A percentile compares a stretch with the other conserved stretches of the same genome.
phyloP scores from a whole-genome alignment of 768 basidiomycete species.

The Boletus rex-veris region DNA sequence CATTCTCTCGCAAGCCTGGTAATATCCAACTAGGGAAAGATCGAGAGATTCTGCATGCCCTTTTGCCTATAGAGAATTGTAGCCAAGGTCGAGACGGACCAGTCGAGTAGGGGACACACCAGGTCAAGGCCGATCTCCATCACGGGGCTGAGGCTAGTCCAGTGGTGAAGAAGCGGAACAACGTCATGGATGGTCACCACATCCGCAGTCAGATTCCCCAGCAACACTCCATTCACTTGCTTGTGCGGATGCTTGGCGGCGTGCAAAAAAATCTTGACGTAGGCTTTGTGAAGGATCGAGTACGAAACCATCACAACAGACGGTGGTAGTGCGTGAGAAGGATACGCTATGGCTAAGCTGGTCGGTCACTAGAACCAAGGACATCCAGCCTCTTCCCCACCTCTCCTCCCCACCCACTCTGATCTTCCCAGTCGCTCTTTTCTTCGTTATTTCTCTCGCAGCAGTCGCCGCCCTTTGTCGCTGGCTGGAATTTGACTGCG shows the following conservation, averaged over 20 bases:
- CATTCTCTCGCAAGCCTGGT: slow-evolving; percentile 66
- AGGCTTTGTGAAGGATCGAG: slow-evolving; percentile 57
- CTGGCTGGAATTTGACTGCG: too few relatives aligned
- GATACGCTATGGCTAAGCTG: too few relatives aligned
- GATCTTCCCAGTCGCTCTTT: too few relatives aligned
- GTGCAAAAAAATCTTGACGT: slow-evolving; percentile 73
- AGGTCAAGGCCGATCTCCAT: slow-evolving; percentile 83
- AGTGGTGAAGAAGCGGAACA: slow-evolving; percentile 78
- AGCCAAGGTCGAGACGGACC: neutral
- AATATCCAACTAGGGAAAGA: slow-evolving; percentile 65
- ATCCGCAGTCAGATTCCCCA: slow-evolving; percentile 46
- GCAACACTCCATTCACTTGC: slow-evolving; percentile 74
- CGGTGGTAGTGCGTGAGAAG: slow-evolving; percentile 3
- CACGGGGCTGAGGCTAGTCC: slow-evolving; percentile 81
- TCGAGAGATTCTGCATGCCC: slow-evolving; percentile 54
- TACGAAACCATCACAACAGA: slow-evolving; percentile 37
- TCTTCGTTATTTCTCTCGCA: too few relatives aligned
- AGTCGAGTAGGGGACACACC: slow-evolving; percentile 38
- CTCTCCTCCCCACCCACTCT: too few relatives aligned
- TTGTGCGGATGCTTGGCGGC: slow-evolving; percentile 75
- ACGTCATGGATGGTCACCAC: slow-evolving; percentile 56
- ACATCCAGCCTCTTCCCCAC: too few relatives aligned
- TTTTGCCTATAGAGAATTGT: slow-evolving; percentile 42
- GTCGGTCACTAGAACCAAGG: too few relatives aligned
- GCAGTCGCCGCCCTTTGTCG: too few relatives aligned